Base-by-base conservation (phyloP, 1,284 basidiomycete genomes). In the Ganoderma leucocontextum region DNA sequence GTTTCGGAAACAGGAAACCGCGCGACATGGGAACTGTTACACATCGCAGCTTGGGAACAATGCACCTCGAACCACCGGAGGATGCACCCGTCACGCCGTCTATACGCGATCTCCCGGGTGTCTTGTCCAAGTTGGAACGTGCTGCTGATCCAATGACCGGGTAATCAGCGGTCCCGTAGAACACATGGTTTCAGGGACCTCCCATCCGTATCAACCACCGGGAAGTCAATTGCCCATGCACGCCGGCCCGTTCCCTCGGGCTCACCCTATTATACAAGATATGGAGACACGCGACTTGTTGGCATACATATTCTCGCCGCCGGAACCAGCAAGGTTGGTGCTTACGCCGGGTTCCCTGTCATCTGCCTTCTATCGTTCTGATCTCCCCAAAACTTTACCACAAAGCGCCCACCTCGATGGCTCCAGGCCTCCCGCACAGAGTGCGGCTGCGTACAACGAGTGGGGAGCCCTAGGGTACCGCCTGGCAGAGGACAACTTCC, bases 381-480 rank as follows among this genome's bases (percentile, higher is more conserved):
- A 72, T 72, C 57, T 68, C 65, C 69, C 62, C 66, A 52, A 39
- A 67, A 62, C 59, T 65, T 52, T 58, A 47, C 67, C 68, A 33
- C 49, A 60, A 38, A 66, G 36, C 65, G 57, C 42, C 44, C 70
- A 72, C 4, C 22, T 41, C 13, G 42, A 60, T 39, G 58, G 58
- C 22, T 60, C 58, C 19, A 41, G 58, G 39, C 38, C 38, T 29
- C 9, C 63, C 60, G 67, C 22, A 44, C 65, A 63, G 60, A 67
- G 60, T 39, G 70, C 68, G 58, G 44, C 70, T 22, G 70, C 78
- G 12, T 79, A 79, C 65, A 75, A 68, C 8, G 81, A 84, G 65
- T 94, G 93, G 92, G 92, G 92, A 17, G 90, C 92, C 59, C 75
- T 88, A 65, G 91, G 91, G 5, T 81, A 80, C 71, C 89, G 88